A percentile compares a stretch with the other conserved stretches of the same genome.
Conservation (phyloP, 2,329 filamentous ascomycete genomes). For the Sporothrix inflata region DNA sequence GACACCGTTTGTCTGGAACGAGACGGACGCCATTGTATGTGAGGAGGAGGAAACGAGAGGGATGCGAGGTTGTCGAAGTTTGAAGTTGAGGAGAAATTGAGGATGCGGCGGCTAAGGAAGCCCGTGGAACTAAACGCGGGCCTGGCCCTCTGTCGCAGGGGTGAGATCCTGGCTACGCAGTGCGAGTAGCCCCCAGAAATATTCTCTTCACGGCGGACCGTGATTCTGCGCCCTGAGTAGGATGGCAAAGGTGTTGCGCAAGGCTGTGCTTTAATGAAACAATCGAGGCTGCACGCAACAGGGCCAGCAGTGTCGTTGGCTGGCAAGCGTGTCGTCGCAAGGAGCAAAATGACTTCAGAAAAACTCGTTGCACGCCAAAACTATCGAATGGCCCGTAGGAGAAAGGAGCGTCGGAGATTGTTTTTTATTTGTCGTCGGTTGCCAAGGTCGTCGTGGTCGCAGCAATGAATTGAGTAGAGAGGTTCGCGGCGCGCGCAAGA, state of each 20-base stretch:
- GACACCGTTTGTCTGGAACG: constrained; percentile 59
- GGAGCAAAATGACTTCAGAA: no score
- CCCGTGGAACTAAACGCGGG: neutral
- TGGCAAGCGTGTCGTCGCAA: neutral
- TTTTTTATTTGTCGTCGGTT: neutral
- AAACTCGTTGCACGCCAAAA: neutral
- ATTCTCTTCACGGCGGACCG: neutral
- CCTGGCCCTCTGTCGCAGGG: neutral
- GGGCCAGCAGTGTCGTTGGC: neutral
- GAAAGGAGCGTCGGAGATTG: neutral
- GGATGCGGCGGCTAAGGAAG: neutral
- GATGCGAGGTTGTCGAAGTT: neutral
- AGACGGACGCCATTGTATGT: constrained; percentile 33
- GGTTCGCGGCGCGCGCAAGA: constrained; percentile 15
- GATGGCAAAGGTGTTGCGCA: neutral
- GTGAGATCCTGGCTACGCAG: neutral
- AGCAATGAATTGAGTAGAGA: neutral
- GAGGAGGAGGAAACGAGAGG: neutral
- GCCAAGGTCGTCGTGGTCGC: neutral
- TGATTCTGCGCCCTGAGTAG: neutral
- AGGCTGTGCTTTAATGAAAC: neutral
- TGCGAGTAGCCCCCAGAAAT: no score
- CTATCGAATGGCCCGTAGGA: neutral
- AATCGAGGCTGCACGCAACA: neutral
- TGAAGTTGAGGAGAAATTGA: neutral